Percentiles rank a stretch among this genome's conserved stretches.
These are phyloP conservation scores for Aspergillus caelatus DNA, from an alignment of 2,329 filamentous ascomycete species.

Conservation along the genomic window DNA sequence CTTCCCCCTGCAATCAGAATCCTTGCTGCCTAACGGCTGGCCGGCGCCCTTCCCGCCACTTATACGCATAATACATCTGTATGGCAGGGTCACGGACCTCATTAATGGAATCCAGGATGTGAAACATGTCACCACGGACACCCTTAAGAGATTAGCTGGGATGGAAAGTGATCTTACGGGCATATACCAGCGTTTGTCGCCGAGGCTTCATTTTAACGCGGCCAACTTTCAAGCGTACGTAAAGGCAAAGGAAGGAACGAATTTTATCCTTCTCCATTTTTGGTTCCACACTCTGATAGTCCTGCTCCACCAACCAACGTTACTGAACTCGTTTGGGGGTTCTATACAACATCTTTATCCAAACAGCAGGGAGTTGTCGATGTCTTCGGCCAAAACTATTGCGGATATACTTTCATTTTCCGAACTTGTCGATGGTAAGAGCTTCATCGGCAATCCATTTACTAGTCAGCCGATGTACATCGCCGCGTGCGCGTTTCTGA, in stretches of 20 bases:
- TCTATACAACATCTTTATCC: slow-evolving; percentile 72
- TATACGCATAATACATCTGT: slow-evolving; percentile 82
- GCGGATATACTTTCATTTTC: slow-evolving; percentile 86
- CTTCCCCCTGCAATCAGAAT: slow-evolving; percentile 62
- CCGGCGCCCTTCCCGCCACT: slow-evolving; percentile 79
- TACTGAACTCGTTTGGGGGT: slow-evolving; percentile 75
- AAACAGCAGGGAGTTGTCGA: slow-evolving; percentile 78
- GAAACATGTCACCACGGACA: slow-evolving; percentile 74
- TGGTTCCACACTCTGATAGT: slow-evolving; percentile 90
- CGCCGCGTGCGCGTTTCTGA: slow-evolving; percentile 83
- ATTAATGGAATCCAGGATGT: slow-evolving; percentile 78
- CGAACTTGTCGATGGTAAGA: slow-evolving; percentile 81
- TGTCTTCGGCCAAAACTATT: slow-evolving; percentile 90
- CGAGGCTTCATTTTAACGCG: slow-evolving; percentile 78
- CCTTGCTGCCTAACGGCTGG: slow-evolving; percentile 62
- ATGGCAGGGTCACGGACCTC: slow-evolving; percentile 80
- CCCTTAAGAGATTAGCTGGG: slow-evolving; percentile 69
- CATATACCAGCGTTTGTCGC: slow-evolving; percentile 74
- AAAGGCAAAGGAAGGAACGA: slow-evolving; percentile 77
- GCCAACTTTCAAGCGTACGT: slow-evolving; percentile 85
- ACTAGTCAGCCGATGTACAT: slow-evolving; percentile 91
- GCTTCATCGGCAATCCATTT: slow-evolving; percentile 85
- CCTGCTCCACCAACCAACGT: slow-evolving; percentile 78
- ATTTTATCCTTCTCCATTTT: slow-evolving; percentile 82
- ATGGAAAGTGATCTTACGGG: slow-evolving; percentile 80